Conservation (phyloP, 2,329 filamentous ascomycete species). For the Aureobasidium namibiae region DNA sequence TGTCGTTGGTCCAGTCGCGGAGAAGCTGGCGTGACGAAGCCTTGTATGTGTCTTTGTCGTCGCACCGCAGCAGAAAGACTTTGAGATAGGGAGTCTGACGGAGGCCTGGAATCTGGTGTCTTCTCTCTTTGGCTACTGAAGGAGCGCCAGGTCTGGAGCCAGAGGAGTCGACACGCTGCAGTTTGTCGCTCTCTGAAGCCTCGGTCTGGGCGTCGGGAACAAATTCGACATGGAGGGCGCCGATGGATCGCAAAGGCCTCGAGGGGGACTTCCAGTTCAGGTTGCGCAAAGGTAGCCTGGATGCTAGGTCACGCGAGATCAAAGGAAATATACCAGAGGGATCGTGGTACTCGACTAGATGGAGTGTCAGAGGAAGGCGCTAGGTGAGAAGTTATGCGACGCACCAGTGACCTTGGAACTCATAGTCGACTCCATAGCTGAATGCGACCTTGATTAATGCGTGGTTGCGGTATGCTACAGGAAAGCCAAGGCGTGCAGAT, state of each 20-base stretch:
- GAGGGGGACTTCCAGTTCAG: conserved; percentile 96
- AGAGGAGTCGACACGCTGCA: conserved; percentile 13
- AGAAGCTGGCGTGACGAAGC: conserved; percentile 66
- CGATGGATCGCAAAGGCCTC: conserved; percentile 85
- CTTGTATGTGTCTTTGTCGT: conserved; percentile 94
- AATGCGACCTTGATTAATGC: conserved; percentile 1
- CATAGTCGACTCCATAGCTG: conserved; percentile 27
- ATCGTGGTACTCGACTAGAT: conserved; percentile 87
- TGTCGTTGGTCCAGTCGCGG: conserved; percentile 81
- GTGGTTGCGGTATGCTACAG: background rate
- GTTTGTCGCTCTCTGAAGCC: background rate
- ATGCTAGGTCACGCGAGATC: conserved; percentile 66
- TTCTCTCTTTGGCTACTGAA: conserved; percentile 44
- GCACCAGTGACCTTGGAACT: conserved; percentile 45
- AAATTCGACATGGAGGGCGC: conserved; percentile 83
- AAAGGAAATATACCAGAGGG: conserved; percentile 81
- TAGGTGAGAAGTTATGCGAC: conserved; percentile 1
- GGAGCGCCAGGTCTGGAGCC: background rate
- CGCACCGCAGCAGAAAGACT: conserved; percentile 79
- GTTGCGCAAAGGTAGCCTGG: conserved; percentile 77
- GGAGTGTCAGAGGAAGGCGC: conserved; percentile 18
- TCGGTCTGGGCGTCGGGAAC: conserved; percentile 41
- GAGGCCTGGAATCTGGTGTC: conserved; percentile 92
- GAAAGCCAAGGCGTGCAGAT: background rate
- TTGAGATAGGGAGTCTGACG: conserved; percentile 92